Base-by-base conservation (phyloP, 2,329 filamentous ascomycete genomes). In the Pseudonectria buxi region DNA sequence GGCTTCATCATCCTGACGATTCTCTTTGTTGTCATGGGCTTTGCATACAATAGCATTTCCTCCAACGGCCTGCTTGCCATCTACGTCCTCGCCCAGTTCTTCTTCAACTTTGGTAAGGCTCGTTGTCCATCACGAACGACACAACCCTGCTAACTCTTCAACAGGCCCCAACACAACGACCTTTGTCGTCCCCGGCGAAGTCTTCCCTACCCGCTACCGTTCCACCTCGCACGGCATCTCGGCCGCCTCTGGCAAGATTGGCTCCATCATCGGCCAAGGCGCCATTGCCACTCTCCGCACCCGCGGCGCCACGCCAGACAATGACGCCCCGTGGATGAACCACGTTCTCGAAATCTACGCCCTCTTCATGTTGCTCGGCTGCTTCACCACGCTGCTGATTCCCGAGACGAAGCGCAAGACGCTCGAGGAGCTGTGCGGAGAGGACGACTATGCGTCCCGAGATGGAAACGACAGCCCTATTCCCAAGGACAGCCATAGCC, bases 291-390 rank as follows among this genome's bases (percentile, higher is more conserved):
- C 67, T 10, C 67, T 78, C 12, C 64, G 71, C 32, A 69, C 66
- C 10, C 55, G 55, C 11, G 65, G 66, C n/a, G 67, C 62, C 12
- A 63, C 63, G 24, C 37, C 46, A 7, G 45, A 35, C 3, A 63
- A 65, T 43, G 45, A 52, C 0, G 51, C 57, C 12, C 83, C 81
- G 2, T 88, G 83, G 83, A 72, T 88, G 59, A 71, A 86, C 63
- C 83, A 87, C 58, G 82, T 87, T 27, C 76, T 88, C 54, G 68
- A 86, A 68, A 86, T 87, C 49, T 74, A 72, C 53, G 81, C 82
- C 6, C 68, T 85, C 18, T 87, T 89, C 69, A 88, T 87, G 83
- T 69, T 87, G 24, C 66, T 76, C 39, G 84, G 84, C 37, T 67
- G 76, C 61, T 70, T 82, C 55, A 83, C 81, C 9, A 81, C 81